Conservation (phyloP, 495 filamentous ascomycete species). For the Podospora conica region DNA sequence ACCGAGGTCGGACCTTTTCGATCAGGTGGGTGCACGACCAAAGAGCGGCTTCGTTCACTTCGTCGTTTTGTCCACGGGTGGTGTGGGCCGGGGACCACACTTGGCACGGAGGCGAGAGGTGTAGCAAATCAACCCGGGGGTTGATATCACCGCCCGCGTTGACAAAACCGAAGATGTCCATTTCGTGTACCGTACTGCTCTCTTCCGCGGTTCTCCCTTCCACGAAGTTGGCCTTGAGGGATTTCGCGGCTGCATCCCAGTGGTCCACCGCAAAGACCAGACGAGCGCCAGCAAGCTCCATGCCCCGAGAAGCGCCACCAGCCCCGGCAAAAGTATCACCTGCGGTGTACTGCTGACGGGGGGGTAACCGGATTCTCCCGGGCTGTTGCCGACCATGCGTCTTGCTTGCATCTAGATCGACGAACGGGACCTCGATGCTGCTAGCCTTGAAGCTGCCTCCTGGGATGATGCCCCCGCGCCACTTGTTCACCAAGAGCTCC, state of each 20-base stretch:
- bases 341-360: constrained; percentile 51
- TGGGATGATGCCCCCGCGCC: constrained; percentile 33
- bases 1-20: constrained; percentile 52
- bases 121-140: constrained; percentile 60
- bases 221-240: constrained; percentile 57
- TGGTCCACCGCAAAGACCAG: constrained; percentile 60
- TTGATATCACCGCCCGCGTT: constrained; percentile 1
- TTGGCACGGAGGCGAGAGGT: constrained; percentile 81
- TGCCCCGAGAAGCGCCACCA: constrained; percentile 69
- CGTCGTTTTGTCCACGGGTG: constrained; percentile 55
- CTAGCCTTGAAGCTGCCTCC: constrained; percentile 29
- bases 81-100: constrained; percentile 77
- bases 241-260: constrained; percentile 46
- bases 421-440: background rate
- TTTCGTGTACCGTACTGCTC: constrained; percentile 28
- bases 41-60: constrained; percentile 63
- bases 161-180: constrained; percentile 47
- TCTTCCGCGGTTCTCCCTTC: constrained; percentile 26
- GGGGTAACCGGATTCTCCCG: background rate
- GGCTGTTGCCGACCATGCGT: background rate
- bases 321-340: constrained; percentile 72
- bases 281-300: constrained; percentile 52
- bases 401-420: constrained; percentile 9
- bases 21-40: constrained; percentile 59
- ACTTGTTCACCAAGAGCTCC: constrained; percentile 24